Evolutionary conservation across 768 basidiomycete species (phyloP), one percentile per base, ranked within the genome.

Genomic region (Dacryopinax primogenitus): DNA sequence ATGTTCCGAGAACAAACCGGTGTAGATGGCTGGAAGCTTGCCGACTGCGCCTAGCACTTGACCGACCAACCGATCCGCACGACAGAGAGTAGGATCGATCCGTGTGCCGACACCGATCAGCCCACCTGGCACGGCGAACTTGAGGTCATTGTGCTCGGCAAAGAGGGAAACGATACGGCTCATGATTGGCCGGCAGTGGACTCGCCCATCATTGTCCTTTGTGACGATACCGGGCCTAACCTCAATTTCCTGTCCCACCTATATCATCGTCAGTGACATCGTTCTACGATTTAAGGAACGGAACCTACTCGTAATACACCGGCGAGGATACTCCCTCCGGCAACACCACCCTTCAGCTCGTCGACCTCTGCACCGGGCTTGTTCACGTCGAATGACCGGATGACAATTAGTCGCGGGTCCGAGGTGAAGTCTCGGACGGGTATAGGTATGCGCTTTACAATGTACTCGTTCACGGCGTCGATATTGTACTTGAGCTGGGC

Each of bases 401-500:
- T 99, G 74, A 98, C 94, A 74, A 98, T 98, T 69, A 99, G 86
- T 34, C 87, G 86, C 0, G 96, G 92, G 67, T 90, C 86, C 32
- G 92, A 87, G 34, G 85, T 82, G 76, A 98, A 99, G 80, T 98
- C 90, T 66, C 95, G 90, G 35, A 86, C 78, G 51, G 95, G 96
- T 62, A 98, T 89, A 18, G 96, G 92, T 71, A 99, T 97, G 63
- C 89, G 85, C 75, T 92, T 94, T 69, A 92, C 92, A 75, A 98
- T 95, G 79, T 96, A 97, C 72, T 97, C 94, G 78, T 95, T 96
- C 62, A 99, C 93, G 18, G 95, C 96, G 74, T 97, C 95, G 73
- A 98, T 97, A 79, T 99, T 98, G 82, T 97, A 99, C 76, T 91
- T 92, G 66, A 99, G 80, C 76, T 98, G 96, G 2, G 96, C 96